Base-by-base conservation (phyloP, 192 early-diverging fungal species). In the Podochytrium sp. region DNA sequence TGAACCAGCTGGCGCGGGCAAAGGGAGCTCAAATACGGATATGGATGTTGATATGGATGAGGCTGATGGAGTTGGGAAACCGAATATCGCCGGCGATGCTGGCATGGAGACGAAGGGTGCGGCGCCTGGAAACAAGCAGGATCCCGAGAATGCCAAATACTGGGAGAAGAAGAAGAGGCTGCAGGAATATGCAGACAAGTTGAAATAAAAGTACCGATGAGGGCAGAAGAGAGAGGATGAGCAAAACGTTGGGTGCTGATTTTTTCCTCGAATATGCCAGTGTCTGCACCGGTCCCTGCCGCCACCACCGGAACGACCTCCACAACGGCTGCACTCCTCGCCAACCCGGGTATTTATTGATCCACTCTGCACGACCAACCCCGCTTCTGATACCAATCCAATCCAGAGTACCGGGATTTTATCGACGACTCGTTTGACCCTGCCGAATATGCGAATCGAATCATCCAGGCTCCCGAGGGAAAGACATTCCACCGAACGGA, bases 401-500 rank as follows among this genome's bases (percentile, higher is more conserved):
- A 10, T 25, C 25, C 16, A 92, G 91, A 91, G 56, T 91, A 91
- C 57, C 77, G 85, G 58, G 86, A 88, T 12, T 92, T 91, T 76
- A 61, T 84, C 40, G 64, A 82, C 14, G 86, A 86, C 52, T 74
- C 81, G 56, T 92, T 92, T 79, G 91, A 92, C 70, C 80, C 90
- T 33, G 83, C 84, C 51, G 83, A 80, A 42, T 91, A 92, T 80
- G 87, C 89, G 18, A 90, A 89, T 58, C 70, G 84, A 0, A 85
- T 90, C 59, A 83, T 91, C n/a, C 87, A 91, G 58, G 72, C 81
- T 4, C 79, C 78, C n/a, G 83, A 76, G n/a, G 76, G 81, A 12
- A 80, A 79, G 23, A 78, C 83, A 0, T 89, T 68, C 55, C 76
- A 89, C 50, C 81, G 83, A 2, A 79, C 77, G 57, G 90, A 92